Conservation (phyloP, 352 stramenopile genomes). For the Globisporangium nunn region DNA sequence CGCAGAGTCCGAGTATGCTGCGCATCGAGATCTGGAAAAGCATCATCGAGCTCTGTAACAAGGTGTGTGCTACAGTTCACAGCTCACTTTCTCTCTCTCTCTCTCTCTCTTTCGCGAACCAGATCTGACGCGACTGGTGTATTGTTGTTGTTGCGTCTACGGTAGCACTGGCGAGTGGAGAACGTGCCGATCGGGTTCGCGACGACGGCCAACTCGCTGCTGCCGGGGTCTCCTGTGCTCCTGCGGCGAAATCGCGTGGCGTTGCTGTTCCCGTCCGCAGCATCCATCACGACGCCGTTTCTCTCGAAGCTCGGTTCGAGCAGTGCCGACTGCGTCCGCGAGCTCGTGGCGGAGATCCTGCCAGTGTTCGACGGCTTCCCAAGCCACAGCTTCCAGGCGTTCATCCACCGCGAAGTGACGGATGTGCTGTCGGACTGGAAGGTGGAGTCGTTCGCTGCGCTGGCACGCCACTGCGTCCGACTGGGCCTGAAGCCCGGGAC, state of each 20-base stretch:
- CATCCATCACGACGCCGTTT: conserved; percentile 43
- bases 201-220: conserved; percentile 28
- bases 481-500: conserved; percentile 19
- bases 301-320: conserved; percentile 24
- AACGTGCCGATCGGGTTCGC: conserved; percentile 67
- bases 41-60: conserved; percentile 59
- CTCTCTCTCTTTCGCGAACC: background rate
- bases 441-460: conserved; percentile 57
- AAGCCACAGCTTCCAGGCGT: conserved; percentile 48
- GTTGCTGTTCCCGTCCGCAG: conserved; percentile 48
- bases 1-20: conserved; percentile 18
- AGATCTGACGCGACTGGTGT: background rate
- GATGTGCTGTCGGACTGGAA: conserved; percentile 54
- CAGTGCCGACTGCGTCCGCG: conserved; percentile 34
- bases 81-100: background rate
- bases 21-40: conserved; percentile 59
- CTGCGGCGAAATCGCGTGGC: conserved; percentile 64
- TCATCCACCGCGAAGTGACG: conserved; percentile 52
- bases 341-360: conserved; percentile 47
- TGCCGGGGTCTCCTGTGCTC: conserved; percentile 52
- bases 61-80: conserved; percentile 13
- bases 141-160: background rate
- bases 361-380: conserved; percentile 61
- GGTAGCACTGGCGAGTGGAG: conserved; percentile 49
- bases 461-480: conserved; percentile 57